These are phyloP conservation scores for Pistacia integerrima DNA, from an alignment of 345 rosid species.

Conservation along the genomic window DNA sequence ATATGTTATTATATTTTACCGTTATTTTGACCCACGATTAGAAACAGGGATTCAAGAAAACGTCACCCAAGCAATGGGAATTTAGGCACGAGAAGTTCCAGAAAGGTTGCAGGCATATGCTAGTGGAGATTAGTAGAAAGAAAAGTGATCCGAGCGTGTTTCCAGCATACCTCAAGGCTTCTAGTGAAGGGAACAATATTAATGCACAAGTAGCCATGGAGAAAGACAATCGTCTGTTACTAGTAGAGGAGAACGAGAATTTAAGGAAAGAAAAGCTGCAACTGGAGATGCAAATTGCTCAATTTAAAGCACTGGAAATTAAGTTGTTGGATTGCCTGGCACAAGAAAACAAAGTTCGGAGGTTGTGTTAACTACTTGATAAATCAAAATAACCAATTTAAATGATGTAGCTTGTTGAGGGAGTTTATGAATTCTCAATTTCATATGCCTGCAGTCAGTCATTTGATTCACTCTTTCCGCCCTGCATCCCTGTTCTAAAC, in stretches of 20 bases:
- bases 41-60: conserved; percentile 69
- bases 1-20: not conserved
- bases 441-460: not conserved
- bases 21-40: not conserved
- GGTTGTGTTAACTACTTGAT: conserved; percentile 18
- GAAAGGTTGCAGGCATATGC: conserved; percentile 45
- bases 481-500: not conserved
- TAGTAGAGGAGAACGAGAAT: conserved; percentile 49
- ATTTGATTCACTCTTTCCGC: not conserved
- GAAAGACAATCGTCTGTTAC: not conserved
- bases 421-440: not conserved
- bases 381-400: not conserved
- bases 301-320: conserved; percentile 42
- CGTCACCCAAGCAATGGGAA: conserved; percentile 54
- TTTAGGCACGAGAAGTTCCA: conserved; percentile 60
- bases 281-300: conserved; percentile 43
- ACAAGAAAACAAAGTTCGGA: conserved; percentile 30
- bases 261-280: conserved; percentile 45
- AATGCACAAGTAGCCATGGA: not conserved
- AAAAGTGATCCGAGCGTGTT: conserved; percentile 47
- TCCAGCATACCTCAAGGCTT: conserved; percentile 48
- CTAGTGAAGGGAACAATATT: conserved; percentile 5
- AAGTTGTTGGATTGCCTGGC: conserved; percentile 49
- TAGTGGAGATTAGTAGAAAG: conserved; percentile 55
- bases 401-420: not conserved